These are phyloP conservation scores for Anisodus acutangulus DNA, from an alignment of 257 asterid genomes.

Conservation along the genomic window DNA sequence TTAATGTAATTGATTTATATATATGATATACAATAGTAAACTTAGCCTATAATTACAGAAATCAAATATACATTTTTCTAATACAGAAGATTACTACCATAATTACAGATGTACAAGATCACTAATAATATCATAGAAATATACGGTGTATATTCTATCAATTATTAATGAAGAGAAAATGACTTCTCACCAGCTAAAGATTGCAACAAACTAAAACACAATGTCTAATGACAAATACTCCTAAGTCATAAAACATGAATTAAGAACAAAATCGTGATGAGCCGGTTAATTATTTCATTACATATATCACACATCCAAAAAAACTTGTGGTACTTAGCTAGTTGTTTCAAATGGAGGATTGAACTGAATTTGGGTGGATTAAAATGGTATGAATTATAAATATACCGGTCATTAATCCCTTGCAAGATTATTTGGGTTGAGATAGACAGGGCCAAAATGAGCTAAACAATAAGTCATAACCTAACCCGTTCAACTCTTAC, in stretches of 20 bases:
- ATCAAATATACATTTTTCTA: too few relatives aligned
- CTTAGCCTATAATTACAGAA: too few relatives aligned
- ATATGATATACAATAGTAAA: too few relatives aligned
- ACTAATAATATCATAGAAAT: too few relatives aligned
- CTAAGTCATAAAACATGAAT: background rate
- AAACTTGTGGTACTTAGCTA: background rate
- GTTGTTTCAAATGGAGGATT: background rate
- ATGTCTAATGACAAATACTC: background rate
- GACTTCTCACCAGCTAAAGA: constrained; percentile 16
- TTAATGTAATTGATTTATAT: too few relatives aligned
- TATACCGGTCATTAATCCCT: background rate
- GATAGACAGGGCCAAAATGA: background rate
- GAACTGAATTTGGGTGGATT: background rate
- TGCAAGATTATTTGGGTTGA: background rate
- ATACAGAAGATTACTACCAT: too few relatives aligned
- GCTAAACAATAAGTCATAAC: background rate
- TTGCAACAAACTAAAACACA: background rate
- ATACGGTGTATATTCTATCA: too few relatives aligned
- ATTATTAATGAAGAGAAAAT: background rate
- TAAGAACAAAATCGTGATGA: background rate
- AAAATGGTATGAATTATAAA: background rate
- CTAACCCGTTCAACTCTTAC: background rate
- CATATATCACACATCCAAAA: background rate
- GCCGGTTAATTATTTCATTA: background rate
- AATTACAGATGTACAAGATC: too few relatives aligned